Evolutionary conservation across 345 rosid genomes (phyloP), one percentile per base, ranked within the genome.

Genomic region (Limnanthes douglasii): DNA sequence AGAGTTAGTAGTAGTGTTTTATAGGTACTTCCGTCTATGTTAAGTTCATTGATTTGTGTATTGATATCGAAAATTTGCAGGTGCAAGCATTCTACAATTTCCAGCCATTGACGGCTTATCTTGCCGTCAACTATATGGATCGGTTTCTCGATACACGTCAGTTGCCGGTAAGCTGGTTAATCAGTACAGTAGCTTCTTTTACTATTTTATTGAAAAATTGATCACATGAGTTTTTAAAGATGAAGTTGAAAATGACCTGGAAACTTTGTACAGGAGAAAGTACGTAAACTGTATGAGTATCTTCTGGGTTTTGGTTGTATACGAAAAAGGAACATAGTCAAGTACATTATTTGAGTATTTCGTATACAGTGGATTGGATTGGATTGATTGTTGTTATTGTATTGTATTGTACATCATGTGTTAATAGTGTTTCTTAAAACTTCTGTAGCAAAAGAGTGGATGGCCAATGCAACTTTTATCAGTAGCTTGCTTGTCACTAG

Each of bases 401-500:
- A n/a, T n/a, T n/a, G n/a, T n/a, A n/a, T n/a, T n/a, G n/a, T n/a
- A n/a, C n/a, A n/a, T n/a, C n/a, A n/a, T n/a, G n/a, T n/a, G n/a
- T n/a, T n/a, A n/a, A n/a, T n/a, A n/a, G n/a, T n/a, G n/a, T n/a
- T n/a, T n/a, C n/a, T n/a, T n/a, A n/a, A n/a, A n/a, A n/a, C n/a
- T n/a, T n/a, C n/a, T n/a, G n/a, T 75, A 81, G 96, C 65, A 68
- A 53, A 56, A 59, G 10, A 50, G 60, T 19, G 93, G 82, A 40
- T 84, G 98, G 98, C 94, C 86, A 40, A 41, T 68, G 81, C 98
- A 90, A 41, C 98, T 90, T 39, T 50, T 90, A 53, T 65, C 94
- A 8, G 72, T 70, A 26, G 86, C 95, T 39, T 90, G 98, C 72
- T 52, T 90, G 73, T 90, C 98, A 9, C 42, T 90, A 54, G 98